phyloP scores from a whole-genome alignment of 345 rosid genomes.

The Garcia nutans region DNA sequence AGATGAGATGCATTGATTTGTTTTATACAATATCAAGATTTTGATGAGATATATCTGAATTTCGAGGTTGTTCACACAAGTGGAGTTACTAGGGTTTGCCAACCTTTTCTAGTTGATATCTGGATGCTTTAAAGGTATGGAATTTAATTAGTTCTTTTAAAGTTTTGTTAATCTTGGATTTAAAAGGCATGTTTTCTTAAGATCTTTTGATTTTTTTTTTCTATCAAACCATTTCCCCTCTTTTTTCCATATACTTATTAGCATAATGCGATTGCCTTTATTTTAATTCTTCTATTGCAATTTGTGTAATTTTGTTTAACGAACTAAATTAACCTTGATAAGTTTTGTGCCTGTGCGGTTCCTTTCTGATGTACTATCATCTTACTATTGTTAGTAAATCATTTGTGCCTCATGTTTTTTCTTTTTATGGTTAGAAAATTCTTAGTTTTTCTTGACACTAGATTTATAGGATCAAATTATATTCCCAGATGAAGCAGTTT shows the following conservation, averaged over 20 bases:
- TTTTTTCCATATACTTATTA: background rate
- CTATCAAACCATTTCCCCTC: background rate
- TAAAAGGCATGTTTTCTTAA: background rate
- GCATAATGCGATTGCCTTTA: background rate
- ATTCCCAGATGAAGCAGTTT: slow-evolving; percentile 88
- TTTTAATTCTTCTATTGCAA: background rate
- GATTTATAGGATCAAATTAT: slow-evolving; percentile 76
- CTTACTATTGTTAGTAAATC: background rate
- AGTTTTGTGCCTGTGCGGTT: background rate
- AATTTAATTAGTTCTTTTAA: background rate
- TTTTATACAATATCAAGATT: background rate
- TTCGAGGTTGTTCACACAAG: background rate
- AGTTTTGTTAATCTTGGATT: background rate
- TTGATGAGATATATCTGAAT: background rate
- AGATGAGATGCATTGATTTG: background rate
- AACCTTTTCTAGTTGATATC: no score
- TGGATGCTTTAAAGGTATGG: no score
- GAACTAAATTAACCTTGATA: background rate
- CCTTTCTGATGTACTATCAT: background rate
- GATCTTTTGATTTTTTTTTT: background rate
- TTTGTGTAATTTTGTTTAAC: background rate
- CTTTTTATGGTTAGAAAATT: slow-evolving; percentile 4
- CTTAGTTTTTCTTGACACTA: slow-evolving; percentile 47
- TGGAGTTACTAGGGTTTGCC: background rate
- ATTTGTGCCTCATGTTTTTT: background rate